phyloP scores from a whole-genome alignment of 1,284 basidiomycete genomes.

The Puccinia polysora region DNA sequence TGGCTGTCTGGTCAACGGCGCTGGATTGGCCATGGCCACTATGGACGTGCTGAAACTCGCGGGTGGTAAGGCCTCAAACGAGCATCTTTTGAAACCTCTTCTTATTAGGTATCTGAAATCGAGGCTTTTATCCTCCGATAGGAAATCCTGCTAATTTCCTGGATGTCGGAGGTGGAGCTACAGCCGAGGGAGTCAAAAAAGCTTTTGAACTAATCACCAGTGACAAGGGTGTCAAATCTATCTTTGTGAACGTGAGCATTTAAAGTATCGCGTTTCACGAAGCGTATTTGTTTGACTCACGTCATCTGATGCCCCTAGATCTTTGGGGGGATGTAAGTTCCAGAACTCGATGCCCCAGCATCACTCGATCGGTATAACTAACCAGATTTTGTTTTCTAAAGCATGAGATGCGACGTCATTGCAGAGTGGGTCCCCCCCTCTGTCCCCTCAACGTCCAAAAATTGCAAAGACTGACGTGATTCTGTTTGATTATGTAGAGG shows the following conservation, averaged over 20 bases:
- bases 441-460: background rate
- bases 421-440: conserved; percentile 50
- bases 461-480: background rate
- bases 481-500: conserved; percentile 65
- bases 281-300: background rate
- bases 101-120: conserved; percentile 41
- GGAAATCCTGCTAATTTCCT: conserved; percentile 92
- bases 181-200: conserved; percentile 97
- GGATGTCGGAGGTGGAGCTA: conserved; percentile 95
- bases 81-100: background rate
- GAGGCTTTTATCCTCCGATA: too few relatives aligned
- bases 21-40: conserved; percentile 98
- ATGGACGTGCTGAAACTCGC: conserved; percentile 97
- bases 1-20: conserved; percentile 97
- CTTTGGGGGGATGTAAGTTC: conserved; percentile 51
- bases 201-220: conserved; percentile 91
- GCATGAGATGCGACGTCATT: conserved; percentile 88
- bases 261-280: background rate
- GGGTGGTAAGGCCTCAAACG: conserved; percentile 64
- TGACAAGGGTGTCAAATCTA: conserved; percentile 90
- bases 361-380: conserved; percentile 16
- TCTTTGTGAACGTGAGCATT: conserved; percentile 77
- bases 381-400: conserved; percentile 57
- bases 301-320: conserved; percentile 46
- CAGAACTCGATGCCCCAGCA: conserved; percentile 51